Base-by-base conservation (phyloP, 1,284 basidiomycete genomes). In the Leccinum angustisporum region DNA sequence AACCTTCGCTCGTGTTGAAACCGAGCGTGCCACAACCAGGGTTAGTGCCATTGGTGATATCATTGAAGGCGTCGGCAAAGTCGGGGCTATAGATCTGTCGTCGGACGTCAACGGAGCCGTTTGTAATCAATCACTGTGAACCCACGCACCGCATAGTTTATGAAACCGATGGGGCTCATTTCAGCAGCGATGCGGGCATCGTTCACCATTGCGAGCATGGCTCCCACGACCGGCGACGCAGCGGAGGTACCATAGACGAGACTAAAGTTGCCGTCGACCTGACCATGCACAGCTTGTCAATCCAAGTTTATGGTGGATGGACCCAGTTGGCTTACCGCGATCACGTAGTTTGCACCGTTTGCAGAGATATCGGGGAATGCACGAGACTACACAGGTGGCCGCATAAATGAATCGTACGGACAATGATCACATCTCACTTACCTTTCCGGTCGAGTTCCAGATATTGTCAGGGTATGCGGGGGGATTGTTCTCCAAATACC, bases 371-470 rank as follows among this genome's bases (percentile, higher is more conserved):
- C 82, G 3, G 83, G 84, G 68, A 72, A 83, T 11, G 69, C 84
- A 36, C 82, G 79, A 53, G 66, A 67, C 71, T 71, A 40, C 13
- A 50, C 18, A 14, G 1, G 21, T 48, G 18, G 43, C 4, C 18
- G 25, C 13, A 25, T 14, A 50, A 14, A 27, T 21, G 4, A 56
- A 21, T 27, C 4, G 6, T 14, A 8, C 27, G 10, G 6, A 46
- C 16, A 33, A 38, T 52, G 1, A 56, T 16, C 2, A 38, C 18
- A 52, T 31, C 11, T 6, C 60, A 61, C 68, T 61, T 67, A 84
- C 83, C 14, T 52, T 75, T 57, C 80, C 78, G 31, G 80, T 81
- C 64, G 80, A 78, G 68, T 86, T 84, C 72, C 80, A 85, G 60
- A 80, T 76, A 16, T 68, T 67, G 16, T 56, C 36, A 6, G 72